Evolutionary conservation across 2,329 filamentous ascomycete genomes (phyloP), one percentile per base, ranked within the genome.

Genomic region (Fusarium solani-melongenae): DNA sequence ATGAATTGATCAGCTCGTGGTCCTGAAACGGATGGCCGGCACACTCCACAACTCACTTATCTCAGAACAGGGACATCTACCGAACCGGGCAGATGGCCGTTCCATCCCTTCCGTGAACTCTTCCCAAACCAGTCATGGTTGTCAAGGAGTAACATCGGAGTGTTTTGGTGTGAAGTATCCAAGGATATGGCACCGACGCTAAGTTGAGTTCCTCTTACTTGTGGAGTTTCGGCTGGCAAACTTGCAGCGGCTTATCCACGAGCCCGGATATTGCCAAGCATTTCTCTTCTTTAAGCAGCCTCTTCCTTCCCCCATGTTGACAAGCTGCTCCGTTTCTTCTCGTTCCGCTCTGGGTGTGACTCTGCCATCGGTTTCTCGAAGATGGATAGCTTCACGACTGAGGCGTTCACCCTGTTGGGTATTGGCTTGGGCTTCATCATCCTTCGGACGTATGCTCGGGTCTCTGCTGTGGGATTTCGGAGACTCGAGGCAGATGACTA

Each of bases 401-500:
- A 84, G 57, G 73, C 81, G 5, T 84, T 80, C 75, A 81, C 82
- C 0, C 78, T 84, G 6, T 77, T 82, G 38, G 71, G 77, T 8
- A 65, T 84, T 53, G 83, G 80, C 31, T 62, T 83, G 24, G 17
- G 76, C 41, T 73, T 83, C 22, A 84, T 82, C 5, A 58, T 79
- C 7, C 77, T 84, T 29, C 76, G 83, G 24, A 82, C 81, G 1
- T 84, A 82, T 68, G 78, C 78, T 36, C 79, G 83, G 15, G 66
- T 82, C 60, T 77, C 68, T 41, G 72, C 80, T 6, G 81, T 82
- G 6, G 82, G 81, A 6, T 62, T 81, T 20, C 74, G 62, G 58
- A 76, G 76, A 20, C 72, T 84, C 34, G 76, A 77, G n/a, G 69
- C 75, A 15, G 83, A 85, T 62, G 83, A 85, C 70, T 76, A 78